These are phyloP conservation scores for Kernera saxatilis DNA, from an alignment of 345 rosid species.

Conservation along the genomic window DNA sequence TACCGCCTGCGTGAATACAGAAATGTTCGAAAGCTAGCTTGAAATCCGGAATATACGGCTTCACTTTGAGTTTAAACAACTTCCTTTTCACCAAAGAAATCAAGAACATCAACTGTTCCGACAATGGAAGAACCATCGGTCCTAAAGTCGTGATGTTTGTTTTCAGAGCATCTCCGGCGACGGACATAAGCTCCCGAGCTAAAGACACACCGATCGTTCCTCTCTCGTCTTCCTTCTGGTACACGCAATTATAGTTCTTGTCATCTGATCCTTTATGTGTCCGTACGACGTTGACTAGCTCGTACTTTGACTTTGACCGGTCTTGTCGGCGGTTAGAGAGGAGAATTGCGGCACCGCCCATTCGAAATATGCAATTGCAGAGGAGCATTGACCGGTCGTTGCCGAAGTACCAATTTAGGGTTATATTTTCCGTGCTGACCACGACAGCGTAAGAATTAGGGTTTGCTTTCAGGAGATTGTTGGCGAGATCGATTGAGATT, in stretches of 20 bases:
- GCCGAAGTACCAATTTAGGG: conserved; percentile 82
- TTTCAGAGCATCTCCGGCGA: conserved; percentile 84
- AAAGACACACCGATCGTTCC: conserved; percentile 76
- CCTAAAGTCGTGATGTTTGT: conserved; percentile 87
- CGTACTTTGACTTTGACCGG: conserved; percentile 57
- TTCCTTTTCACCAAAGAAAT: conserved; percentile 50
- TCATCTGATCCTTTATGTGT: conserved; percentile 88
- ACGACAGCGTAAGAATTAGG: conserved; percentile 72
- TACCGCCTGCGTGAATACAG: conserved; percentile 77
- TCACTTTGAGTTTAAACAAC: conserved; percentile 47
- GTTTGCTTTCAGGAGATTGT: conserved; percentile 62
- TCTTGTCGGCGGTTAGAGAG: conserved; percentile 64
- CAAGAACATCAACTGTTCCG: conserved; percentile 66
- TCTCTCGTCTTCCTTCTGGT: conserved; percentile 66
- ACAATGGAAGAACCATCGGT: conserved; percentile 68
- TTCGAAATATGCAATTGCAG: conserved; percentile 82
- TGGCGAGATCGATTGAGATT: conserved; percentile 70
- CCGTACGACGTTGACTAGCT: conserved; percentile 69
- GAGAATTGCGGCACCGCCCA: conserved; percentile 92
- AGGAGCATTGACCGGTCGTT: conserved; percentile 79
- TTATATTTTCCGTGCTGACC: conserved; percentile 86
- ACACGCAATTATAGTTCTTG: conserved; percentile 62
- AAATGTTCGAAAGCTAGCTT: conserved; percentile 91
- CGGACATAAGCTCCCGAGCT: conserved; percentile 80
- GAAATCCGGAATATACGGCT: conserved; percentile 84